phyloP scores from a whole-genome alignment of 164 flowering plant genomes.

The Aristolochia californica region DNA sequence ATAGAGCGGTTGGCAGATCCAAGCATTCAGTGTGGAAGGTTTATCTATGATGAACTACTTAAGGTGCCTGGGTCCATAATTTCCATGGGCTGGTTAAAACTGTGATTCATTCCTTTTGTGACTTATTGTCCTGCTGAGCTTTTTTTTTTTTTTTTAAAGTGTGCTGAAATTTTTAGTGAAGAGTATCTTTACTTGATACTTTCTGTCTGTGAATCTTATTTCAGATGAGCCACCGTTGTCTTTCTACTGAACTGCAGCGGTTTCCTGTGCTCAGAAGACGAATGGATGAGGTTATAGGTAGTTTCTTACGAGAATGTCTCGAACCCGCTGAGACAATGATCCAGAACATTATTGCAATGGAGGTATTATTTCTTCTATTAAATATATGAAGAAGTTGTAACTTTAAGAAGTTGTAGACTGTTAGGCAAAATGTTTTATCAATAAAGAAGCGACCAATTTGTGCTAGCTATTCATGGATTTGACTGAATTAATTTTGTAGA shows the following conservation, averaged over 20 bases:
- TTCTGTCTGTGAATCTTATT: background rate
- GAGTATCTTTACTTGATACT: background rate
- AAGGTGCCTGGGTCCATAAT: conserved; percentile 33
- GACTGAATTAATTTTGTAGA: no score
- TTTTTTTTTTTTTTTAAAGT: background rate
- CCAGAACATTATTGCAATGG: conserved; percentile 86
- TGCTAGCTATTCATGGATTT: background rate
- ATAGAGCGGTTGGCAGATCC: conserved; percentile 84
- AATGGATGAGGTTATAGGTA: conserved; percentile 76
- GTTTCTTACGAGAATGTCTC: conserved; percentile 76
- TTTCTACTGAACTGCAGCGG: conserved; percentile 63
- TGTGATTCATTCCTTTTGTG: no score
- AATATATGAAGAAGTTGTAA: background rate
- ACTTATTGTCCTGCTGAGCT: background rate
- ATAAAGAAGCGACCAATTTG: background rate
- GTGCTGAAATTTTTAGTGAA: background rate
- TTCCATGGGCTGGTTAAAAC: no score
- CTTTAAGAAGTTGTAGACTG: background rate
- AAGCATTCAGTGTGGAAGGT: conserved; percentile 88
- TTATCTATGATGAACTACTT: conserved; percentile 76
- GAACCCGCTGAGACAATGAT: conserved; percentile 88
- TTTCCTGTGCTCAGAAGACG: conserved; percentile 80
- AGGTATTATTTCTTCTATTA: conserved; percentile 36
- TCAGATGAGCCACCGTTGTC: conserved; percentile 88
- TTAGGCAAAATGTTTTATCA: background rate